Percentiles rank a stretch among this genome's conserved stretches.
Conservation (phyloP, 2,329 filamentous ascomycete genomes). For the Hymenoscyphus albidus region DNA sequence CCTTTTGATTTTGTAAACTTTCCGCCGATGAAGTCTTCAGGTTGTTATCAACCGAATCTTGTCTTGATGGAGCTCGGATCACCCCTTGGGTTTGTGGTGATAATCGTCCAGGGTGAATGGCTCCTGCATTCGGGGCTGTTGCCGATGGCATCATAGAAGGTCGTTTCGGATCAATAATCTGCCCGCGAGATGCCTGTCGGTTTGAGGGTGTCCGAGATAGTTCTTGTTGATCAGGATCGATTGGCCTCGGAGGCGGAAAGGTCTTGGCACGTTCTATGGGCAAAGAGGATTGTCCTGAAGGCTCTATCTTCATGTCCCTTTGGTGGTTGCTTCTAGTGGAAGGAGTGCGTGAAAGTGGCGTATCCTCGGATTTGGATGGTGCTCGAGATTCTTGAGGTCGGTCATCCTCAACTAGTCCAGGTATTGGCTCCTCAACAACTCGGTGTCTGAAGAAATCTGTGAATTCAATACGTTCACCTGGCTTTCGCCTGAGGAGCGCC, state of each 20-base stretch:
- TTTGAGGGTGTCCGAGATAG: conserved; percentile 15
- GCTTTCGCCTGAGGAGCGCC: conserved; percentile 76
- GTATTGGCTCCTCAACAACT: conserved; percentile 72
- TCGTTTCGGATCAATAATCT: conserved; percentile 10
- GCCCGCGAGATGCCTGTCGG: conserved; percentile 22
- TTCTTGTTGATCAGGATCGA: conserved; percentile 20
- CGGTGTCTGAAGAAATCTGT: conserved; percentile 76
- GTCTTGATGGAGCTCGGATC: conserved; percentile 17
- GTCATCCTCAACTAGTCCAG: conserved; percentile 78
- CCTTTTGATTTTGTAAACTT: conserved; percentile 42
- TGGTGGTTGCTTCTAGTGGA: conserved; percentile 26
- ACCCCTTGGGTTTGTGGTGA: conserved; percentile 17
- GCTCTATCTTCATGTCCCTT: conserved; percentile 19
- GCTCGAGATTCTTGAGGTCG: conserved; percentile 34
- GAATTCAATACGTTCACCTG: conserved; percentile 81
- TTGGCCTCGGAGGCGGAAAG: conserved; percentile 23
- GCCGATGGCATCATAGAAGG: conserved; percentile 25
- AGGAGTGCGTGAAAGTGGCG: conserved; percentile 21
- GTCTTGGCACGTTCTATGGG: conserved; percentile 23
- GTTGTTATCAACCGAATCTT: conserved; percentile 26
- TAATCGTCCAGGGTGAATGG: conserved; percentile 34
- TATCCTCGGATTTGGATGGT: conserved; percentile 21
- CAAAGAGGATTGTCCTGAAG: conserved; percentile 27
- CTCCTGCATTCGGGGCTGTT: conserved; percentile 33
- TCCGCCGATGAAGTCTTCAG: conserved; percentile 24